A percentile compares a stretch with the other conserved stretches of the same genome.
phyloP scores from a whole-genome alignment of 2,329 filamentous ascomycete genomes.

The Pseudogymnoascus sp. region DNA sequence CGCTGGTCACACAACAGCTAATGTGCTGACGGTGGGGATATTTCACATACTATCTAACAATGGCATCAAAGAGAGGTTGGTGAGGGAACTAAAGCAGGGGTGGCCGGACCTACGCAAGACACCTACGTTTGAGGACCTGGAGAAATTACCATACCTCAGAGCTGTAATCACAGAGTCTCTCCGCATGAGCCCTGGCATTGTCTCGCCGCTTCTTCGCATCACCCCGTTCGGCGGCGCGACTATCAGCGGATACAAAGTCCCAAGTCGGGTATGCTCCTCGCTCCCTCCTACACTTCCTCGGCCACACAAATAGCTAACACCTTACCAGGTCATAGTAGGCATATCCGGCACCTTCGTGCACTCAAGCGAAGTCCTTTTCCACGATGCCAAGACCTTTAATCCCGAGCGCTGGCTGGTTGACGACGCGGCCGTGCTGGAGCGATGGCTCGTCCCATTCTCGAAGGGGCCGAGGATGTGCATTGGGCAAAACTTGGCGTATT shows the following conservation, averaged over 20 bases:
- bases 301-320: neutral
- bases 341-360: conserved; percentile 21
- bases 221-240: neutral
- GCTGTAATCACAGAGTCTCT: neutral
- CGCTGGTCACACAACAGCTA: conserved; percentile 35
- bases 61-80: conserved; percentile 26
- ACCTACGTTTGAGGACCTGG: conserved; percentile 21
- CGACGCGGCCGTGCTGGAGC: conserved; percentile 23
- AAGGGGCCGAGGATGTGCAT: conserved; percentile 32
- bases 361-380: conserved; percentile 26
- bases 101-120: conserved; percentile 26
- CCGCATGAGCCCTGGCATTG: neutral
- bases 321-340: conserved; percentile 17
- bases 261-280: conserved; percentile 4
- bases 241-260: neutral
- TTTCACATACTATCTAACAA: conserved; percentile 32
- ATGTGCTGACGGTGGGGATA: conserved; percentile 31
- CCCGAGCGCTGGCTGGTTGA: conserved; percentile 35
- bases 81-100: conserved; percentile 31
- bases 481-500: conserved; percentile 28
- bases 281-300: neutral
- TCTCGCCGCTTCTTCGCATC: neutral
- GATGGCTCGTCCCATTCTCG: conserved; percentile 33
- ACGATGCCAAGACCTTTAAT: conserved; percentile 28
- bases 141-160: conserved; percentile 11